Base-by-base conservation (phyloP, 2,329 filamentous ascomycete species). In the Xylogone sp. region DNA sequence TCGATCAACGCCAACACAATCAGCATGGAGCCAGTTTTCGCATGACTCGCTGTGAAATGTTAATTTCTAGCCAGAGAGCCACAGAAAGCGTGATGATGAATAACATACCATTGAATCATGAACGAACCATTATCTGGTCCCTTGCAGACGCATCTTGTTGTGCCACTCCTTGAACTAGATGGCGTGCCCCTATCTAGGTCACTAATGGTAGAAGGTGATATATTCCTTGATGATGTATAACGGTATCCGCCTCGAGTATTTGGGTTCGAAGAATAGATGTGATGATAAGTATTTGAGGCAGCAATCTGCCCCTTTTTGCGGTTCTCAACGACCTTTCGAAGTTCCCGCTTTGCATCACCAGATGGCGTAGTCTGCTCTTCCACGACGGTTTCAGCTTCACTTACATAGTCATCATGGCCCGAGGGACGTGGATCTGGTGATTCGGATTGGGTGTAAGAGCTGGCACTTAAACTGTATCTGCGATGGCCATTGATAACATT, bases 1-100 rank as follows among this genome's bases (percentile, higher is more conserved):
- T 45, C 74, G 74, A 44, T 75, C 78, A 55, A 85, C 78, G 55
- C 82, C 81, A 59, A 84, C 74, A 62, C 83, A 86, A 51, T 73
- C 74, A n/a, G 79, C 81, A 62, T 86, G 83, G 24, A 85, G 76
- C 75, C 78, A 83, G 71, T 83, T 78, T 60, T 85, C 82, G 62
- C 83, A 86, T 21, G 80, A 82, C 68, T 84, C 78, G 60, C 82
- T 86, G 58, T 18, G 47, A 44, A 29, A 43, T 10, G 45, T 54
- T 50, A 58, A 56, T n/a, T n/a, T n/a, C 63, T 49, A 57, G 50
- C 18, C 42, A 22, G 43, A 42, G 27, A 52, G 43, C 39, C 21
- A 44, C 16, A 51, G 42, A 22, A 9, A 13, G 48, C n/a, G 46
- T 20, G 43, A 21, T 42, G 18, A 31, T 42, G 5, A 20, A 49